A percentile compares a stretch with the other conserved stretches of the same genome.
phyloP scores from a whole-genome alignment of 495 filamentous ascomycete genomes.

The Jackrogersella multiformis region DNA sequence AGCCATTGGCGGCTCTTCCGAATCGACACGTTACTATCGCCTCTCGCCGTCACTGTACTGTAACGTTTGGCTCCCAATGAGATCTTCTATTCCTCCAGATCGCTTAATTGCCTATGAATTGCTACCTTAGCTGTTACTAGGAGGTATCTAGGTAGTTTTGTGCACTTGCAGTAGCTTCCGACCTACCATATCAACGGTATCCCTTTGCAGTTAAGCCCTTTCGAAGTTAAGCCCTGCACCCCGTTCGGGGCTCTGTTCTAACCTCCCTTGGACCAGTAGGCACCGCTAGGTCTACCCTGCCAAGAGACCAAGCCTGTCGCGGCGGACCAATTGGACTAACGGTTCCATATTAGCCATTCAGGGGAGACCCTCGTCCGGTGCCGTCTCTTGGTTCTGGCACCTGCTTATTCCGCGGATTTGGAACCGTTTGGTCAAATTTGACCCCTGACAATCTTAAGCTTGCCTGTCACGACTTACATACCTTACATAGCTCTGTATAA shows the following conservation, averaged over 20 bases:
- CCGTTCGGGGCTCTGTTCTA: conserved; percentile 25
- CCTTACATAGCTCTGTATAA: not conserved
- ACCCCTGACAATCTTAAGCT: conserved; percentile 39
- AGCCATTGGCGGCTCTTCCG: not conserved
- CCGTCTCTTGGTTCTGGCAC: conserved; percentile 35
- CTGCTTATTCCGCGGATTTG: conserved; percentile 43
- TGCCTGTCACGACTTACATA: conserved; percentile 6
- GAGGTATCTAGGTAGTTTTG: no score
- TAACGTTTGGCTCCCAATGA: conserved; percentile 22
- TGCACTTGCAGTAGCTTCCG: conserved; percentile 21
- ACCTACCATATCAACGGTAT: conserved; percentile 17
- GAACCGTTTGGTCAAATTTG: conserved; percentile 42
- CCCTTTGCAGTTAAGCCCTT: conserved; percentile 38
- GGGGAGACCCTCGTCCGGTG: conserved; percentile 35
- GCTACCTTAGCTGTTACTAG: conserved; percentile 10
- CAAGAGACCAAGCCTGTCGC: conserved; percentile 34
- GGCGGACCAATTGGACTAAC: conserved; percentile 23
- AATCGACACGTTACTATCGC: not conserved
- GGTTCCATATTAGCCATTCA: conserved; percentile 39
- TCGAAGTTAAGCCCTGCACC: conserved; percentile 23
- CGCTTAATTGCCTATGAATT: conserved; percentile 4
- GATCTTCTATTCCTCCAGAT: not conserved
- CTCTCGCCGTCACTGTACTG: not conserved
- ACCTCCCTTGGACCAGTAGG: conserved; percentile 23
- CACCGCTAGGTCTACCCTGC: conserved; percentile 10